Evolutionary conservation across 768 basidiomycete genomes (phyloP), one percentile per base, ranked within the genome.

Genomic region (Calocybe indica): DNA sequence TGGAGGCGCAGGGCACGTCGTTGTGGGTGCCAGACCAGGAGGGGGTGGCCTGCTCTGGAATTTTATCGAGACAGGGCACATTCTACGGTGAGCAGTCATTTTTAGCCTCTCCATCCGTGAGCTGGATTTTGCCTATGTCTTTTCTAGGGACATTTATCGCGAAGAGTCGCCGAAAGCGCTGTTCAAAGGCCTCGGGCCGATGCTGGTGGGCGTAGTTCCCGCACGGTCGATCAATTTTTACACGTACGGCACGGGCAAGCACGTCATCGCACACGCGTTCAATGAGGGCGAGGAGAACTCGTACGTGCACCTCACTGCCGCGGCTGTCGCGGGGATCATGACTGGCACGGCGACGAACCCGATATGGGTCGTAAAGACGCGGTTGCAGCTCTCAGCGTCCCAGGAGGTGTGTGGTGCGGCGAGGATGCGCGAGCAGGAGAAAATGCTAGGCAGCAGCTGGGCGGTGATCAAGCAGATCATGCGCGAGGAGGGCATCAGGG

Each of bases 301-400:
- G 0, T 80, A 76, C 52, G 85, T 99, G 0, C 94, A 98, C 63
- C 82, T 98, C 15, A 52, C 72, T 1, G 88, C 95, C 0, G 96
- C 94, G 1, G 87, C 90, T 0, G 60, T 83, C 7, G 95, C 95
- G 1, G 94, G 95, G 0, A 71, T 98, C 54, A 72, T 75, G 31
- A 99, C 96, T 0, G 80, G 93, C 5, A 85, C 91, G 0, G 91
- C 82, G 8, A 98, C 96, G 14, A 99, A 99, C 63, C 96, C 96
- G 0, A 95, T 99, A 22, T 99, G 96, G 96, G 96, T 99, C 40
- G 92, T 99, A 51, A 99, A 98, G 66, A 99, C 96, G 38, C 84
- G 95, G 6, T 58, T 99, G 46, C 96, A 99, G 61, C 80, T 99
- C 11, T 69, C 67, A 2, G 65, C 72, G n/a, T 61, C 47, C 22